phyloP scores from a whole-genome alignment of 148 eudicot genomes.

The Cornus suecica region DNA sequence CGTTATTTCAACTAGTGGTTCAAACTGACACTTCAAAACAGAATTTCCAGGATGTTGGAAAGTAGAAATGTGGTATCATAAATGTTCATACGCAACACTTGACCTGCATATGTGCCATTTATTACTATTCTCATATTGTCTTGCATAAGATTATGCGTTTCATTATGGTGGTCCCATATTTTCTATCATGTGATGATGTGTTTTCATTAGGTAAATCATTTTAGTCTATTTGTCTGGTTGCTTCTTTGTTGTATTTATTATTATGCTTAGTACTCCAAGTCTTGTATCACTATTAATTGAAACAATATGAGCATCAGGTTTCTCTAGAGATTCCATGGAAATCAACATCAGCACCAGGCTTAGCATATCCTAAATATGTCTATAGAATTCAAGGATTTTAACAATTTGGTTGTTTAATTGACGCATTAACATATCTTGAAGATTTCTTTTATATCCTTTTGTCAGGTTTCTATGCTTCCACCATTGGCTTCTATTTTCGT shows the following conservation, averaged over 20 bases:
- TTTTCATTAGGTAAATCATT: not conserved
- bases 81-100: not conserved
- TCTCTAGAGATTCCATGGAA: not conserved
- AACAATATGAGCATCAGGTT: not conserved
- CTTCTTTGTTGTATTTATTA: not conserved
- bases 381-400: not conserved
- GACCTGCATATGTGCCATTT: not conserved
- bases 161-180: not conserved
- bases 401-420: not conserved
- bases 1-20: not conserved
- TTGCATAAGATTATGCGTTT: too few relatives aligned
- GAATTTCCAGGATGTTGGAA: not conserved
- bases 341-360: not conserved
- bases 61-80: too few relatives aligned
- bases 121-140: too few relatives aligned
- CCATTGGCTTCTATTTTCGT: slow-evolving; percentile 86
- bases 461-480: slow-evolving; percentile 93
- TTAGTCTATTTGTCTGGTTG: not conserved
- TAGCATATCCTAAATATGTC: not conserved
- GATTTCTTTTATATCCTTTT: not conserved
- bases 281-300: not conserved
- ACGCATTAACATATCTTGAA: not conserved
- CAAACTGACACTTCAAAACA: not conserved
- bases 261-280: not conserved
- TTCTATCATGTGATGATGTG: not conserved